Evolutionary conservation across 495 filamentous ascomycete species (phyloP), one percentile per base, ranked within the genome.

Genomic region (Aspergillus avenaceus): DNA sequence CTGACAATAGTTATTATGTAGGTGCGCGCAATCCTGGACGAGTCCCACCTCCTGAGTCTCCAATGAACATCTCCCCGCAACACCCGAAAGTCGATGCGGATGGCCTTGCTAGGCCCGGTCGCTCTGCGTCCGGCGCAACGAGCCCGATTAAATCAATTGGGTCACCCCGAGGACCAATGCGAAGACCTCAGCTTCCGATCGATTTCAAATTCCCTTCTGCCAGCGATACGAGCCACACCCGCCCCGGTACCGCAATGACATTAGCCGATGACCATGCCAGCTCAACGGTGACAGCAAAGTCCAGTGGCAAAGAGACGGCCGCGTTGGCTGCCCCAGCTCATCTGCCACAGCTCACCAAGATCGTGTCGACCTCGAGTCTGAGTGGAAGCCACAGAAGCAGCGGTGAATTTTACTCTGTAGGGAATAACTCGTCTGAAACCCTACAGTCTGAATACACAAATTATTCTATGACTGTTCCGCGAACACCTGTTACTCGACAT

Each of bases 371-470:
- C 23, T 81, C 83, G 21, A 92, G 87, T 50, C 63, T 77, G 29
- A 78, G 74, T 64, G 80, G 75, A 28, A 83, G 75, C 28, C 84
- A 45, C 84, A 74, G 95, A 60, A 96, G 90, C 58, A 97, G 95
- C 64, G 87, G 86, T 45, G 93, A 98, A 57, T 95, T 97, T 54
- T 97, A 95, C 63, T 91, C 91, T 4, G 70, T 89, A 53, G 95
- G 93, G 63, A 96, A 97, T 62, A 85, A 95, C 53, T 97, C 95
- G 8, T 87, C 83, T 16, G 93, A 97, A 65, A 97, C 93, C 18
- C 64, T 98, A 29, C 87, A 86, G 14, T 98, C 93, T 0, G 93
- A 97, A 68, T 95, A 96, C 63, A 79, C 86, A 38, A 78, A 80
- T 18, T 86, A 85, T 48, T 81, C 83, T 8, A 70, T 76, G 6